Percentiles rank a stretch among this genome's conserved stretches.
phyloP scores from a whole-genome alignment of 1,139 yeast genomes.

The Blastobotrys raffinosifermentans region DNA sequence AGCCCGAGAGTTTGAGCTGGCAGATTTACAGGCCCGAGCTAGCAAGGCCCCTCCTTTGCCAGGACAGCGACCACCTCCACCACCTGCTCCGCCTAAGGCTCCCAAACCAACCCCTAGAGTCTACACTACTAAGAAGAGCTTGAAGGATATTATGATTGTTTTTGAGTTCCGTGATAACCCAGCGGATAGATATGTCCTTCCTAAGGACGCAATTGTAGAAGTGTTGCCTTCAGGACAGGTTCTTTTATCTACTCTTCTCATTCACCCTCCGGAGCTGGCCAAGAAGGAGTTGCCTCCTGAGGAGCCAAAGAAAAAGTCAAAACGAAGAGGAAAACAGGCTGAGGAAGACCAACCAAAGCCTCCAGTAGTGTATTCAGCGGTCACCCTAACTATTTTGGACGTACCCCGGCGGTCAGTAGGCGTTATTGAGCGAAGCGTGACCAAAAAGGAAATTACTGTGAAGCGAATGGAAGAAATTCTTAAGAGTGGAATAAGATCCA shows the following conservation, averaged over 20 bases:
- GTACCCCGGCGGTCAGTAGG: constrained; percentile 65
- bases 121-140: constrained; percentile 24
- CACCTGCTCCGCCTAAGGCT: constrained; percentile 12
- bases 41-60: constrained; percentile 12
- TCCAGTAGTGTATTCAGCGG: constrained; percentile 39
- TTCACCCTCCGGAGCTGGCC: constrained; percentile 53
- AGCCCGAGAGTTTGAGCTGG: constrained; percentile 70
- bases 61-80: constrained; percentile 5
- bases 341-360: constrained; percentile 26
- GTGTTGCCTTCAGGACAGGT: constrained; percentile 47
- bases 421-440: constrained; percentile 64
- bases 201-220: constrained; percentile 72
- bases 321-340: constrained; percentile 22
- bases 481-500: constrained; percentile 53
- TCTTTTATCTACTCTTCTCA: constrained; percentile 57
- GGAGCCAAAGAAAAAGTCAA: constrained; percentile 21
- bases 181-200: constrained; percentile 64
- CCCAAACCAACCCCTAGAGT: constrained; percentile 22
- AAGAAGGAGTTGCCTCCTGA: constrained; percentile 28
- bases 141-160: constrained; percentile 65
- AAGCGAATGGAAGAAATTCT: constrained; percentile 57
- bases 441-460: constrained; percentile 50
- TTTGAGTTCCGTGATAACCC: constrained; percentile 83
- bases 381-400: constrained; percentile 57
- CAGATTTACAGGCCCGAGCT: constrained; percentile 26